These are phyloP conservation scores for Helianthus annuus DNA, from an alignment of 129 eudicot genomes.

Conservation along the genomic window HanXRQr2.0-SUNRISE NC_035437.2:155224278-155224777, in stretches of 20 bases:
- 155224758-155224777: not conserved
- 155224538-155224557: not conserved
- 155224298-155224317: conserved; percentile 59
- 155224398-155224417: not conserved
- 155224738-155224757: conserved; percentile 92
- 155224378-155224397: not conserved
- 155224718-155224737: conserved; percentile 94
- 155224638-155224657: conserved; percentile 28
- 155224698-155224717: conserved; percentile 89
- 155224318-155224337: not conserved
- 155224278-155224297: conserved; percentile 93
- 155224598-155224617: not conserved
- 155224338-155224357: not conserved
- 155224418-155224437: not conserved
- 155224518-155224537: not conserved
- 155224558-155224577: not conserved
- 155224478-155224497: not conserved
- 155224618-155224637: not conserved
- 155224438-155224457: not conserved
- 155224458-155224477: not conserved
- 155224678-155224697: conserved; percentile 83
- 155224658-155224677: conserved; percentile 88
- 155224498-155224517: not conserved
- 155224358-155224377: not conserved
- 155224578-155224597: not conserved